Percentiles rank a stretch among this genome's conserved stretches.
These are phyloP conservation scores for Fusarium sp. DNA, from an alignment of 2,329 filamentous ascomycete genomes.

Conservation along the genomic window DNA sequence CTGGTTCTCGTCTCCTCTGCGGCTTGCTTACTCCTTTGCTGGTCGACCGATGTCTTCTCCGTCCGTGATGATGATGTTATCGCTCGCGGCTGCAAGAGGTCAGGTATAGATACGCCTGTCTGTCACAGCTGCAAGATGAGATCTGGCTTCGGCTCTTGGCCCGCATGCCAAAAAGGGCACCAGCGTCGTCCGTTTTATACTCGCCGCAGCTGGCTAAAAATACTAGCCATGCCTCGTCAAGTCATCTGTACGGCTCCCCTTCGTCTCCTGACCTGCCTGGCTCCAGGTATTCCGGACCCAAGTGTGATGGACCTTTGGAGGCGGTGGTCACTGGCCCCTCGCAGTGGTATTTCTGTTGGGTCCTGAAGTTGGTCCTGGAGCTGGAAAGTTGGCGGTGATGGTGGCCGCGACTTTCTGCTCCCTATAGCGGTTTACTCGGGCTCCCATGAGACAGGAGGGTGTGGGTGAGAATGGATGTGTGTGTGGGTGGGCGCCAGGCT, in stretches of 20 bases:
- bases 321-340: conserved; percentile 31
- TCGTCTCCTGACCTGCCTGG: conserved; percentile 42
- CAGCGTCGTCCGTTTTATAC: conserved; percentile 44
- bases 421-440: conserved; percentile 25
- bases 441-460: conserved; percentile 28
- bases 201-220: conserved; percentile 41
- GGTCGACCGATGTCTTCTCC: background rate
- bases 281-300: conserved; percentile 34
- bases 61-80: background rate
- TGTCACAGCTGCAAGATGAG: conserved; percentile 44
- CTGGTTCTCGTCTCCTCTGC: conserved; percentile 31
- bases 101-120: conserved; percentile 31
- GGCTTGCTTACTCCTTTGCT: conserved; percentile 39
- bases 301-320: conserved; percentile 22
- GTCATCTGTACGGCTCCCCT: conserved; percentile 42
- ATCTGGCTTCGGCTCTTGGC: conserved; percentile 25
- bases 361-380: conserved; percentile 26
- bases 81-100: conserved; percentile 9
- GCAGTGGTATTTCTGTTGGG: conserved; percentile 20
- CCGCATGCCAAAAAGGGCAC: conserved; percentile 27
- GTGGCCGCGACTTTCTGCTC: conserved; percentile 25
- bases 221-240: conserved; percentile 36
- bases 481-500: conserved; percentile 43
- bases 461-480: conserved; percentile 33
- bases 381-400: conserved; percentile 35